Evolutionary conservation across 495 filamentous ascomycete genomes (phyloP), one percentile per base, ranked within the genome.

Genomic region (Hyaloscypha bicolor): DNA sequence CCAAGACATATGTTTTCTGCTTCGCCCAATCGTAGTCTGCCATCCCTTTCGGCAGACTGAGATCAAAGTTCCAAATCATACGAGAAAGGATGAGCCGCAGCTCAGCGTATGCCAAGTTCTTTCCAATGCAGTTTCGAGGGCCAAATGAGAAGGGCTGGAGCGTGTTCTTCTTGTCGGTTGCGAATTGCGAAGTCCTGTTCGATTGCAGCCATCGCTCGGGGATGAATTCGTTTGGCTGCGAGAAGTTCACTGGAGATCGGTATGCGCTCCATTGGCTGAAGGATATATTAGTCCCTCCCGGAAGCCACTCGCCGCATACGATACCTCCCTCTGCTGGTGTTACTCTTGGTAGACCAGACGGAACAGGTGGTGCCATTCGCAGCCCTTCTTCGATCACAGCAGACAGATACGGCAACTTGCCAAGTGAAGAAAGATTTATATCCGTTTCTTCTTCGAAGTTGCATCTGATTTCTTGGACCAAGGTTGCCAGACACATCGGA

Each of bases 1-100:
- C 60, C n/a, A 66, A 4, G 35, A 66, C 52, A 31, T 53, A 66
- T 9, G 57, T 29, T 39, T 45, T 66, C 42, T 37, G 35, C 35
- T 37, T 37, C 35, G 35, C 35, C 35, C 35, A 37, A 37, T 37
- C 35, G 12, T 37, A 60, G 39, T 4, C 42, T 52, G n/a, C n/a
- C 56, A 55, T 60, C 42, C 35, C 45, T 31, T 55, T 33, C 39
- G 53, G 39, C 4, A 64, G 42, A 29, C 31, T 21, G 32, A 69
- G 67, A 57, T 87, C 83, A 71, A 87, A 87, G 37, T 74, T 78
- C 77, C 78, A 88, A 1, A 89, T 56, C 19, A 87, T 58, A 35
- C 80, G 82, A 5, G 85, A 78, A 6, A 83, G 65, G 25, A 83
- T 80, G 2, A 87, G 65, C 1, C 82, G 75, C 76, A 85, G 81